phyloP scores from a whole-genome alignment of 257 asterid species.

The Apocynum venetum region DNA sequence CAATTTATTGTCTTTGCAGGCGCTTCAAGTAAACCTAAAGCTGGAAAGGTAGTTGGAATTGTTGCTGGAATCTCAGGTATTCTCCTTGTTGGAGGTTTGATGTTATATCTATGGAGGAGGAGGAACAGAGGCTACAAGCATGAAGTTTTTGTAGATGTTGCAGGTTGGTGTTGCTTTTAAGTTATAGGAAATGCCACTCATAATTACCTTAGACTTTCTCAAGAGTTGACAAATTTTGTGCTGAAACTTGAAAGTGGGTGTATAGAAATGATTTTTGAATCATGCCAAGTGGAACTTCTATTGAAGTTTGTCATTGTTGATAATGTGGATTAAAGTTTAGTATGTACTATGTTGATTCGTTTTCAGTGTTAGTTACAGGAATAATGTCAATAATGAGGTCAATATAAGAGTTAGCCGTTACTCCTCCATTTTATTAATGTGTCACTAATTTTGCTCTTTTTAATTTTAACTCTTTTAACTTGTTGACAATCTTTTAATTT shows the following conservation, averaged over 20 bases:
- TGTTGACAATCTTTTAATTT: no score
- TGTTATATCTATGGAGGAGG: conserved; percentile 58
- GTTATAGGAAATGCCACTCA: background rate
- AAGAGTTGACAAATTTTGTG: background rate
- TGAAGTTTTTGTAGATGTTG: conserved; percentile 83
- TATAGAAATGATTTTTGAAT: background rate
- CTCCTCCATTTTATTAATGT: background rate
- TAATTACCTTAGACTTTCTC: background rate
- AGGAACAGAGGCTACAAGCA: conserved; percentile 51
- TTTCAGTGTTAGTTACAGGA: background rate
- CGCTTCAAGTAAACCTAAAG: conserved; percentile 55
- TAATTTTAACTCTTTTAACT: background rate
- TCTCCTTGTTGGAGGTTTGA: conserved; percentile 53
- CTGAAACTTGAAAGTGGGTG: background rate
- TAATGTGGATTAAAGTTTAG: background rate
- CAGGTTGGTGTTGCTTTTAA: conserved; percentile 48
- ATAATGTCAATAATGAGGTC: background rate
- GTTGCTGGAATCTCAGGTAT: conserved; percentile 55
- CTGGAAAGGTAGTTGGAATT: conserved; percentile 58
- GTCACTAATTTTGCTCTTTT: background rate
- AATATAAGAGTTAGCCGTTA: background rate
- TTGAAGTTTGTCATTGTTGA: background rate
- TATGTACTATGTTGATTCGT: background rate
- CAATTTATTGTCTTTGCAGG: conserved; percentile 38
- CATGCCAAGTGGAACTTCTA: background rate